Evolutionary conservation across 2,329 filamentous ascomycete genomes (phyloP).

Genomic region (Hawksworthiomyces lignivorus): DNA sequence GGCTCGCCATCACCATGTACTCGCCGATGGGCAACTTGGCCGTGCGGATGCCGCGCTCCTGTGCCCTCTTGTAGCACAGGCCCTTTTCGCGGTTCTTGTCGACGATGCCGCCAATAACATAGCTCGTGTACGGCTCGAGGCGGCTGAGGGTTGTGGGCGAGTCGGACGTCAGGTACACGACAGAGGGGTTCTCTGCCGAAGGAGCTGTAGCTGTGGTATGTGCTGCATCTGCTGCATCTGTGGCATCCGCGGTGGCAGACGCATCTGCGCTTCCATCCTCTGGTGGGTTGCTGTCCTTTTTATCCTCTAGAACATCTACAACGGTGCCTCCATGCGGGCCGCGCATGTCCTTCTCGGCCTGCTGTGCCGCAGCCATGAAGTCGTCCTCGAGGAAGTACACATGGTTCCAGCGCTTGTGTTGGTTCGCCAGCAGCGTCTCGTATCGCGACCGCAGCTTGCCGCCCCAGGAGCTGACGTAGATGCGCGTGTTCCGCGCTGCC

Average conservation of each 20-base stretch:
- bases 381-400: conserved; percentile 66
- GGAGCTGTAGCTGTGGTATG: conserved; percentile 14
- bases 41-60: conserved; percentile 69
- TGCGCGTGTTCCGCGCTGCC: conserved; percentile 58
- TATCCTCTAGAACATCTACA: conserved; percentile 45
- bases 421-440: conserved; percentile 62
- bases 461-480: conserved; percentile 72
- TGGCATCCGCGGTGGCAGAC: conserved; percentile 7
- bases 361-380: conserved; percentile 60
- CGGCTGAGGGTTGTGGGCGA: conserved; percentile 77
- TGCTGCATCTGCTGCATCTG: conserved; percentile 14
- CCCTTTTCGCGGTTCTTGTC: conserved; percentile 96
- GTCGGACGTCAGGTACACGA: conserved; percentile 88
- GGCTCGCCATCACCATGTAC: conserved; percentile 82
- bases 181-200: conserved; percentile 26
- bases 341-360: conserved; percentile 62
- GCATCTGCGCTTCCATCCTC: neutral
- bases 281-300: too few relatives aligned
- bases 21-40: conserved; percentile 93
- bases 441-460: conserved; percentile 66
- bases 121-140: conserved; percentile 80
- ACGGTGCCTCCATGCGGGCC: conserved; percentile 47
- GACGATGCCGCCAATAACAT: conserved; percentile 89
- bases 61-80: conserved; percentile 78
- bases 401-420: conserved; percentile 73